Evolutionary conservation across 176 grass and related monocot genomes (phyloP).

Genomic region (Avena insularis): DNA sequence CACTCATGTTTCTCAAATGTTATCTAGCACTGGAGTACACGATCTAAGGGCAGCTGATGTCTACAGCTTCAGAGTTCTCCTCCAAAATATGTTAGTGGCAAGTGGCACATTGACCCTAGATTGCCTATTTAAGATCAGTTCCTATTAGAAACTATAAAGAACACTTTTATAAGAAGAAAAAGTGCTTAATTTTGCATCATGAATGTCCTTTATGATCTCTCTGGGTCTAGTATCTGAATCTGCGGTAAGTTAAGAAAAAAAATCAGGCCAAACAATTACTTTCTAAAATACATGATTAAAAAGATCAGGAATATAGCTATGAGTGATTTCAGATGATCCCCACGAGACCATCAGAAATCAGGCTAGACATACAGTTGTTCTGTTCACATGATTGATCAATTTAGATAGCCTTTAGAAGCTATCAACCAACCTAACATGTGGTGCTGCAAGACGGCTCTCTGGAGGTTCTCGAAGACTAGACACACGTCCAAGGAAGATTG

Average conservation of each 20-base stretch:
- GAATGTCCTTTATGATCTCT: conserved; percentile 2
- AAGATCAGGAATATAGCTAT: not conserved
- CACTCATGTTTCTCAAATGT: conserved; percentile 38
- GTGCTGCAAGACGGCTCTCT: no score
- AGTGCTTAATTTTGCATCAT: not conserved
- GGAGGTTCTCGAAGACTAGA: no score
- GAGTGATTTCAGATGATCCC: conserved; percentile 3
- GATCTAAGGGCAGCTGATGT: conserved; percentile 64
- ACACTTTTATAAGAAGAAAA: not conserved
- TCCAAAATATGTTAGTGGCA: conserved; percentile 72
- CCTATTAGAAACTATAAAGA: conserved; percentile 72
- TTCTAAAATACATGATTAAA: not conserved
- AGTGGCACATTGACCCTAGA: conserved; percentile 62
- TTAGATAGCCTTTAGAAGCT: not conserved
- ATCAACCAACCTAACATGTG: no score
- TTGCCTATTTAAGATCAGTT: conserved; percentile 68
- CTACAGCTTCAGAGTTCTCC: conserved; percentile 74
- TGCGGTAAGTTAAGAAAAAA: not conserved
- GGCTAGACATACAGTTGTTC: not conserved
- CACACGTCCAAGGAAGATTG: no score
- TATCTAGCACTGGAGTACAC: conserved; percentile 76
- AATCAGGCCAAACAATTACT: conserved; percentile 22
- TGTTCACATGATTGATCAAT: not conserved
- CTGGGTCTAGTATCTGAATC: not conserved
- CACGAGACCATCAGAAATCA: conserved; percentile 18